These are phyloP conservation scores for Fomitopsis pinicola DNA, from an alignment of 1,284 basidiomycete genomes.

Conservation along the genomic window DNA sequence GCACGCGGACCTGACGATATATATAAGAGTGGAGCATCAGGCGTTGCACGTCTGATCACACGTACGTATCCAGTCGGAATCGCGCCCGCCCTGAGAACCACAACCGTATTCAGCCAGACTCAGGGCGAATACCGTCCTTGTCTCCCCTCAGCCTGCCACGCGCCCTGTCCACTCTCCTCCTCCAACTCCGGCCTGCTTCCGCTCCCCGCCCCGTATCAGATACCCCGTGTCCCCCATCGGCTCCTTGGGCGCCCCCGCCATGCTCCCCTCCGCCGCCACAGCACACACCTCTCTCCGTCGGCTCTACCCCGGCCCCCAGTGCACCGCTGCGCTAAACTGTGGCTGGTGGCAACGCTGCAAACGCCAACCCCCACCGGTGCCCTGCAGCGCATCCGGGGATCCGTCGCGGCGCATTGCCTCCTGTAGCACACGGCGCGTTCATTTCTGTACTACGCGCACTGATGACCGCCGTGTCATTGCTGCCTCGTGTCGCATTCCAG, in stretches of 20 bases:
- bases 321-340: background rate
- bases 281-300: background rate
- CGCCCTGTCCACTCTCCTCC: background rate
- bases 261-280: too few species aligned
- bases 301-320: background rate
- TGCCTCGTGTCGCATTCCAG: background rate
- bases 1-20: conserved; percentile 6
- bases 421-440: background rate
- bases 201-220: background rate
- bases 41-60: background rate
- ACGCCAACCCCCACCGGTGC: background rate
- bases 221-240: background rate
- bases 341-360: background rate
- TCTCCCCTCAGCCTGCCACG: background rate
- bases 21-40: conserved; percentile 3
- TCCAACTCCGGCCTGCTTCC: background rate
- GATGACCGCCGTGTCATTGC: background rate
- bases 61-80: background rate
- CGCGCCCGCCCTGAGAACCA: background rate
- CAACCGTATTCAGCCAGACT: background rate
- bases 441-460: background rate
- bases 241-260: background rate
- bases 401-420: background rate
- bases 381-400: background rate
- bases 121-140: background rate